phyloP scores from a whole-genome alignment of 2,329 filamentous ascomycete genomes.

The Corinectria fuckeliana region DNA sequence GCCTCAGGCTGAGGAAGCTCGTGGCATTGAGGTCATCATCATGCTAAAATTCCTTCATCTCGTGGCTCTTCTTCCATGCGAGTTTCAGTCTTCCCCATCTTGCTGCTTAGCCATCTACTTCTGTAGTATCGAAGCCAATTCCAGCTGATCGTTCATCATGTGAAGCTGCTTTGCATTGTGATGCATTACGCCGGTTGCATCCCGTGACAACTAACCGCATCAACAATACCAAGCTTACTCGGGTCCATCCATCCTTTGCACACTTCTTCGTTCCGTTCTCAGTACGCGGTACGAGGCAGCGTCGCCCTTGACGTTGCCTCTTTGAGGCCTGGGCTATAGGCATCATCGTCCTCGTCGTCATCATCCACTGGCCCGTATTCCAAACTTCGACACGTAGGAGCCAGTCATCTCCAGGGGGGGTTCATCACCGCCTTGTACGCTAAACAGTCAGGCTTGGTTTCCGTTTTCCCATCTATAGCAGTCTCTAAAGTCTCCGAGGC shows the following conservation, averaged over 20 bases:
- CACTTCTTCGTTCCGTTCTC: background rate
- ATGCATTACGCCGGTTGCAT: background rate
- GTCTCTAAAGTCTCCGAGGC: background rate
- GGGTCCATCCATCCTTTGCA: background rate
- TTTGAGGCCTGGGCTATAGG: background rate
- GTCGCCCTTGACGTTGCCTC: background rate
- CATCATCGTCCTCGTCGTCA: background rate
- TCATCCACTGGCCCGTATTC: background rate
- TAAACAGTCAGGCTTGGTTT: background rate
- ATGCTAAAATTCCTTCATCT: background rate
- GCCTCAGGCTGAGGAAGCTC: background rate
- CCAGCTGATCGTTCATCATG: background rate
- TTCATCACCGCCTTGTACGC: background rate
- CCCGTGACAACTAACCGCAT: background rate
- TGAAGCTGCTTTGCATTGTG: background rate
- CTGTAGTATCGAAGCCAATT: background rate
- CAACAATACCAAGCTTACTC: background rate
- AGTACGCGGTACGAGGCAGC: background rate
- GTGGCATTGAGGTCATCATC: slow-evolving; percentile 3
- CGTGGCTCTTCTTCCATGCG: background rate
- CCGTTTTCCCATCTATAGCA: background rate
- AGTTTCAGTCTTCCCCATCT: background rate
- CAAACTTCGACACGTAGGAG: background rate
- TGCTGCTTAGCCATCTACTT: background rate
- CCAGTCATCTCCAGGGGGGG: background rate